Evolutionary conservation across 2,329 filamentous ascomycete species (phyloP).

Genomic region (Chaetomium sp.): DNA sequence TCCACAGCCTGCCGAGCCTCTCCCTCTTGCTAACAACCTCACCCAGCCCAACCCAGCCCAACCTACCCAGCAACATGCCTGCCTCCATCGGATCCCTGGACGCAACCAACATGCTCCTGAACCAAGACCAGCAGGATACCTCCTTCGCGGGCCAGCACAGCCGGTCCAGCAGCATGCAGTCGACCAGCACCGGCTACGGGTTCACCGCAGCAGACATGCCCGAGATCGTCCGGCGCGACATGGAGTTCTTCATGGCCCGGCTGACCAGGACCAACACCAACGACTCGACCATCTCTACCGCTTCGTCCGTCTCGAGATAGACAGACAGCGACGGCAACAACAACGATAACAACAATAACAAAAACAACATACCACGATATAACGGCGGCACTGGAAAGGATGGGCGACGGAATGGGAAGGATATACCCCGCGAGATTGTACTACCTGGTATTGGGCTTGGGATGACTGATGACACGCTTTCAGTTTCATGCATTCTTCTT

Average conservation of each 20-base stretch:
- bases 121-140: neutral
- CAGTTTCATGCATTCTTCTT: neutral
- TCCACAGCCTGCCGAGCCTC: neutral
- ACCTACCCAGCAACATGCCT: constrained; percentile 7
- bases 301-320: neutral
- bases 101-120: neutral
- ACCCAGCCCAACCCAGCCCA: neutral
- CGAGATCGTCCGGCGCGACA: constrained; percentile 25
- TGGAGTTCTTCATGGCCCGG: constrained; percentile 31
- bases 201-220: constrained; percentile 7
- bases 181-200: constrained; percentile 17
- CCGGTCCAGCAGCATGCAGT: constrained; percentile 25
- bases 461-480: constrained; percentile 13
- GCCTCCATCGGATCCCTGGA: neutral
- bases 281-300: constrained; percentile 16
- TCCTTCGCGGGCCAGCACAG: constrained; percentile 21
- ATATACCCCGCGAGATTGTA: constrained; percentile 9
- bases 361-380: neutral
- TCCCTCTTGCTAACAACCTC: neutral
- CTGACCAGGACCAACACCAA: constrained; percentile 20
- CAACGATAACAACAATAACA: neutral
- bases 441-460: neutral
- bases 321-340: neutral
- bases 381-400: neutral
- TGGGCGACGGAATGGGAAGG: neutral